Conservation (phyloP, 2,329 filamentous ascomycete genomes). For the Fusarium sp. region DNA sequence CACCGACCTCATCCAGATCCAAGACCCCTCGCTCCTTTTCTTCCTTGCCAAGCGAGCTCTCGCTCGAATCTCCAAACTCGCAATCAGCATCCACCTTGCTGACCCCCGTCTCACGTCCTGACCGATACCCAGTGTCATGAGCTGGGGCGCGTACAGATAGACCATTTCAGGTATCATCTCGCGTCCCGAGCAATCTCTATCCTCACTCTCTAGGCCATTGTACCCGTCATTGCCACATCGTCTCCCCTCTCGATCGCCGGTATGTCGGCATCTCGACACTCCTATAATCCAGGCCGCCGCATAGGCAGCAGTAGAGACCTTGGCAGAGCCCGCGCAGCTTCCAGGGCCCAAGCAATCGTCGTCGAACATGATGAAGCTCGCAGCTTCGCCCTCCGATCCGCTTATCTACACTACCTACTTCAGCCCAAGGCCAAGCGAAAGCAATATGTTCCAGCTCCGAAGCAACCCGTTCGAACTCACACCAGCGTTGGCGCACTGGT, state of each 20-base stretch:
- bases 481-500: constrained; percentile 86
- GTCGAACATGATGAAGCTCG: constrained; percentile 84
- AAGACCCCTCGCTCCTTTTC: constrained; percentile 27
- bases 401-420: constrained; percentile 91
- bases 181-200: constrained; percentile 43
- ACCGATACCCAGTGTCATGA: constrained; percentile 44
- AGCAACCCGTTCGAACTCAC: constrained; percentile 70
- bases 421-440: constrained; percentile 90
- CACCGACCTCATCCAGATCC: constrained; percentile 4
- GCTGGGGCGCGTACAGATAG: constrained; percentile 41
- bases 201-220: constrained; percentile 13
- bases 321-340: constrained; percentile 56
- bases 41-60: constrained; percentile 26
- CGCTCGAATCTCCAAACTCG: constrained; percentile 9
- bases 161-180: constrained; percentile 45
- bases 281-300: constrained; percentile 59
- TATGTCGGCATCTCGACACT: constrained; percentile 65
- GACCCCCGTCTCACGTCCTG: constrained; percentile 18
- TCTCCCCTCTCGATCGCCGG: constrained; percentile 19
- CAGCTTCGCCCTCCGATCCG: constrained; percentile 87
- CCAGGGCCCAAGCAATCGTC: constrained; percentile 58
- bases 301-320: constrained; percentile 56
- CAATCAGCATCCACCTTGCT: constrained; percentile 32
- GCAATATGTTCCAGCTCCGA: constrained; percentile 80
- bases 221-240: constrained; percentile 20